Conservation (phyloP, 148 eudicot genomes). For the Silene uniflora region DNA sequence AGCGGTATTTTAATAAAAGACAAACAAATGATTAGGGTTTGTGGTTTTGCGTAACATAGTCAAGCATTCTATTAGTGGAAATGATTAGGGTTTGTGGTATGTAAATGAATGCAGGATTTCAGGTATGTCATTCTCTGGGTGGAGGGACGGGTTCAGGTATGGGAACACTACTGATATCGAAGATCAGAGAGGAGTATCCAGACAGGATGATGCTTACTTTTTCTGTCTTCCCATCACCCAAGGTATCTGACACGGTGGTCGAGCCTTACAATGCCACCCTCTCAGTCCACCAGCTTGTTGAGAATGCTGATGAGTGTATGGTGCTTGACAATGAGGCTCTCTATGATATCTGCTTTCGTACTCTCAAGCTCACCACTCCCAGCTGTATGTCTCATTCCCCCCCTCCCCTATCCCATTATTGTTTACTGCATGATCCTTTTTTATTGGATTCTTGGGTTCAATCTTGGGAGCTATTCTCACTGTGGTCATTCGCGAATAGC, state of each 20-base stretch:
- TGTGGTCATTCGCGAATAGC: too few species aligned
- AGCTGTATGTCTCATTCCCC: conserved; percentile 30
- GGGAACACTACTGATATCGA: conserved; percentile 50
- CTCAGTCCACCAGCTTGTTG: conserved; percentile 45
- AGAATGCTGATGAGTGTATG: conserved; percentile 36
- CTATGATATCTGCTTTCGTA: conserved; percentile 66
- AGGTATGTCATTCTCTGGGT: conserved; percentile 63
- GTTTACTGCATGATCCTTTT: too few species aligned
- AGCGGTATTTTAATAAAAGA: too few species aligned
- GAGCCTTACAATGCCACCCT: conserved; percentile 74
- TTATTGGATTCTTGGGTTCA: too few species aligned
- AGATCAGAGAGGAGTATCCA: conserved; percentile 30
- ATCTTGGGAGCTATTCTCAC: too few species aligned
- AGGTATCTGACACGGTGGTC: conserved; percentile 62
- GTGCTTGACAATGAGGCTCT: conserved; percentile 37
- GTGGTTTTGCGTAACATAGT: too few species aligned
- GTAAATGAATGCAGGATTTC: conserved; percentile 39
- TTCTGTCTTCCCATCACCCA: conserved; percentile 53
- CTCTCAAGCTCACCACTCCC: conserved; percentile 62
- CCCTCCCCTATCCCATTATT: too few species aligned
- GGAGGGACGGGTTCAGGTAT: conserved; percentile 72
- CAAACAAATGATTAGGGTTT: too few species aligned
- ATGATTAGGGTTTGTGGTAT: too few species aligned
- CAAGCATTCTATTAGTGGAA: too few species aligned
- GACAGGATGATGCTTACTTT: conserved; percentile 34